Percentiles rank a stretch among this genome's conserved stretches.
Conservation (phyloP, 257 asterid species). For the Solanum paucissectum region DNA sequence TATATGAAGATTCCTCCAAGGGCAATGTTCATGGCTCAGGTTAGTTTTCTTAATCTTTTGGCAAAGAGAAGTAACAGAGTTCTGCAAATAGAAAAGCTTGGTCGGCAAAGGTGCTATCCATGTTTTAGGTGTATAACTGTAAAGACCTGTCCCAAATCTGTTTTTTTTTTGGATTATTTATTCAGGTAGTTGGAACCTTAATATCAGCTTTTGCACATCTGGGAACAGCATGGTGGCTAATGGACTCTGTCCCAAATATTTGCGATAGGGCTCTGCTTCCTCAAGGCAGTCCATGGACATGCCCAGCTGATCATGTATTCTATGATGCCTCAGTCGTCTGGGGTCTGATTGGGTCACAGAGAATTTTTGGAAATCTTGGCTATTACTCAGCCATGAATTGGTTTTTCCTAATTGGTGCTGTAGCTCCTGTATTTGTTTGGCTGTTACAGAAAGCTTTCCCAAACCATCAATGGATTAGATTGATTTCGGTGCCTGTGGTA, state of each 20-base stretch:
- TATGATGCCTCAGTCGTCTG: slow-evolving; percentile 80
- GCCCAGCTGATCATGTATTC: slow-evolving; percentile 81
- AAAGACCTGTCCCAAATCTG: background rate
- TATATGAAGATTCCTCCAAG: slow-evolving; percentile 95
- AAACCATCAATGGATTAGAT: slow-evolving; percentile 43
- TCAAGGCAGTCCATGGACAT: slow-evolving; percentile 79
- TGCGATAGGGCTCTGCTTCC: slow-evolving; percentile 63
- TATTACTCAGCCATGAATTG: slow-evolving; percentile 64
- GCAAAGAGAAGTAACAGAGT: background rate
- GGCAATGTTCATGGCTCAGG: slow-evolving; percentile 98
- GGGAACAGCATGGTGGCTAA: slow-evolving; percentile 95
- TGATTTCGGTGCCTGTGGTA: slow-evolving; percentile 49
- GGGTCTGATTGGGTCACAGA: slow-evolving; percentile 77
- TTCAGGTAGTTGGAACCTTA: slow-evolving; percentile 70
- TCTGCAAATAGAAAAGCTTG: background rate
- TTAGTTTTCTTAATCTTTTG: slow-evolving; percentile 5
- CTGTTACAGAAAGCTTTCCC: slow-evolving; percentile 52
- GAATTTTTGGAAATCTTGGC: slow-evolving; percentile 72
- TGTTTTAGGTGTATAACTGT: background rate
- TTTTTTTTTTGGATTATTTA: background rate
- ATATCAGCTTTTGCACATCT: slow-evolving; percentile 63
- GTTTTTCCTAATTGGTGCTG: slow-evolving; percentile 60
- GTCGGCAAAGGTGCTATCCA: background rate
- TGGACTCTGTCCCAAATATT: slow-evolving; percentile 69
- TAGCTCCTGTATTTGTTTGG: slow-evolving; percentile 72